These are phyloP conservation scores for Flammula alnicola DNA, from an alignment of 1,284 basidiomycete genomes.

Conservation along the genomic window DNA sequence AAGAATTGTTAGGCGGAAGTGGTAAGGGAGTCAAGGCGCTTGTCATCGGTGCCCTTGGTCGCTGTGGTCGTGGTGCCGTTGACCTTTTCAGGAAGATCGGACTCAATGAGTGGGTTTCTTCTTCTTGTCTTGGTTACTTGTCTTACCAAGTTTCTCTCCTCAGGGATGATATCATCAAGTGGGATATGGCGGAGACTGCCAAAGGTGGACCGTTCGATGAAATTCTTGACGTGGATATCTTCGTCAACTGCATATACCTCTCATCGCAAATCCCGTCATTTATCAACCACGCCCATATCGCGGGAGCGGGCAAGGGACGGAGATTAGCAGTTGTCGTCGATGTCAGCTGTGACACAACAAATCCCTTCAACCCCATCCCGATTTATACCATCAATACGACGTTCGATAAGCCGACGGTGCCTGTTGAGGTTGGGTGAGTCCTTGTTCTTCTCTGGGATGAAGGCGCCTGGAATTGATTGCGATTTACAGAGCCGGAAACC, in stretches of 20 bases:
- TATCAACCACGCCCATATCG: conserved; percentile 78
- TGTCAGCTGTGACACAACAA: conserved; percentile 99
- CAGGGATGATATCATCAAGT: conserved; percentile 94
- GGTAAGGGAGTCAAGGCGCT: conserved; percentile 85
- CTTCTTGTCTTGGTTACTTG: conserved; percentile 12
- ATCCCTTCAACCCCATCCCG: conserved; percentile 98
- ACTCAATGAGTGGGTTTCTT: conserved; percentile 74
- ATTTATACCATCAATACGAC: conserved; percentile 97
- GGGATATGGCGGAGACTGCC: conserved; percentile 97
- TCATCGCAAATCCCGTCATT: conserved; percentile 90
- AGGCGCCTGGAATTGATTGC: conserved; percentile 4
- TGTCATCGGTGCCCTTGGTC: conserved; percentile 94
- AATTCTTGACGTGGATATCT: conserved; percentile 96
- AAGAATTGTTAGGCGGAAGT: conserved; percentile 67
- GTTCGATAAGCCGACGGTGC: conserved; percentile 92
- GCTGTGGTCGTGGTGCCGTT: conserved; percentile 96
- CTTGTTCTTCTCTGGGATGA: conserved; percentile 4
- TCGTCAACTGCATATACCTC: conserved; percentile 99
- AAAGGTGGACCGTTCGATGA: conserved; percentile 97
- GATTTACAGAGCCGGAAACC: conserved; percentile 54
- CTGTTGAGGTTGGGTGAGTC: conserved; percentile 79
- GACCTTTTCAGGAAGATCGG: conserved; percentile 96
- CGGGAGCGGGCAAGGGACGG: conserved; percentile 71
- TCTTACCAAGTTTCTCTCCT: not conserved
- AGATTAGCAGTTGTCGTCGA: conserved; percentile 90